Conservation (phyloP, 176 grass and related monocot species). For the Eleusine indica region DNA sequence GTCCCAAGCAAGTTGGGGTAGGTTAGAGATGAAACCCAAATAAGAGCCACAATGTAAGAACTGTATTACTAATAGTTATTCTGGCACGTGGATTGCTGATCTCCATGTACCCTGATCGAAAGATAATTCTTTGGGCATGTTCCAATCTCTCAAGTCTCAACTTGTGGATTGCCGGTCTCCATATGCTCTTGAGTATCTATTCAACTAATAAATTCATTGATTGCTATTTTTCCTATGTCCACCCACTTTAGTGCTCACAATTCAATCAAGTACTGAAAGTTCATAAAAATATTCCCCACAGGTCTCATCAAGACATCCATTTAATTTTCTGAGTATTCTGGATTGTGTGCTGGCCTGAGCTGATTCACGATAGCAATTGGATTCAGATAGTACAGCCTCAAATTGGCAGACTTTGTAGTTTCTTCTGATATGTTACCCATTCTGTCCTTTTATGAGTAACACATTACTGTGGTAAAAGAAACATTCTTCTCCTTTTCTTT, state of each 20-base stretch:
- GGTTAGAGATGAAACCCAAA: not conserved
- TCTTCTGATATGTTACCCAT: constrained; percentile 12
- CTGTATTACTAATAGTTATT: not conserved
- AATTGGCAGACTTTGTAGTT: constrained; percentile 27
- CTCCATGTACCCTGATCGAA: not conserved
- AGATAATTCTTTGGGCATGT: not conserved
- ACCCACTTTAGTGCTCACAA: not conserved
- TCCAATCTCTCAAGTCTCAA: too few relatives aligned
- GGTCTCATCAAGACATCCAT: not conserved
- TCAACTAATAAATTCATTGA: not conserved
- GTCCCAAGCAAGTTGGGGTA: not conserved
- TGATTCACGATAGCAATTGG: constrained; percentile 4
- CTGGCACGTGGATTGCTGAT: not conserved
- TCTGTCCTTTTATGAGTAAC: not conserved
- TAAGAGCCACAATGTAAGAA: not conserved
- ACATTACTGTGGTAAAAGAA: constrained; percentile 22
- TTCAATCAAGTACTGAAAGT: not conserved
- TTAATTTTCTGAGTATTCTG: constrained; percentile 21
- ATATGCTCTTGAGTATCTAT: not conserved
- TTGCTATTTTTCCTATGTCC: not conserved
- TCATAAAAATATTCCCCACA: not conserved
- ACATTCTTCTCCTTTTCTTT: constrained; percentile 36
- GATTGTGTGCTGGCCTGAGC: not conserved
- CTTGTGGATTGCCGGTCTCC: not conserved
- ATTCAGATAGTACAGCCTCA: constrained; percentile 31